phyloP scores from a whole-genome alignment of 148 eudicot genomes.

The Rhododendron henanense region DNA sequence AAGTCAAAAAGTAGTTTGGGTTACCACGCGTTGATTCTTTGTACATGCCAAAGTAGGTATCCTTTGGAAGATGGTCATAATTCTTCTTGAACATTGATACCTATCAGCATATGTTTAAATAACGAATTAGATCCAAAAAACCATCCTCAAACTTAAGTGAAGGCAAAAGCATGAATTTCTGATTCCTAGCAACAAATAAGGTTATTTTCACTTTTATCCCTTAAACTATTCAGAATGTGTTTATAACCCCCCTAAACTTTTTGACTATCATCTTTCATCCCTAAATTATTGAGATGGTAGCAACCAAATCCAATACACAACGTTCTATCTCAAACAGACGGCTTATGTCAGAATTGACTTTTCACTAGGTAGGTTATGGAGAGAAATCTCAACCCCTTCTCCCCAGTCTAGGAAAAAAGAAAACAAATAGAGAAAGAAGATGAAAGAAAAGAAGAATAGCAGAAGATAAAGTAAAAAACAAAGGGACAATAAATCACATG shows the following conservation, averaged over 20 bases:
- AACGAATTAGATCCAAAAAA: background rate
- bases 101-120: conserved; percentile 28
- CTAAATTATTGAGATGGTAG: background rate
- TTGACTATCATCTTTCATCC: background rate
- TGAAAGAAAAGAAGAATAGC: background rate
- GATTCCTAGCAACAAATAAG: background rate
- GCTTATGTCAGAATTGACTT: background rate
- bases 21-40: conserved; percentile 85
- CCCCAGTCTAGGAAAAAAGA: background rate
- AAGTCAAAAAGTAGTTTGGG: conserved; percentile 75
- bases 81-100: conserved; percentile 92
- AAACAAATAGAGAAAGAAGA: background rate
- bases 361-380: background rate
- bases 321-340: background rate
- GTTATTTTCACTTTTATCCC: background rate
- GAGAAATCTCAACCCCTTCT: background rate
- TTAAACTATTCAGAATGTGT: background rate
- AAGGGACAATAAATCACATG: background rate
- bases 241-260: background rate
- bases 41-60: conserved; percentile 84
- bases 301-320: background rate
- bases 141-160: background rate
- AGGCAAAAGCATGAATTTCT: background rate
- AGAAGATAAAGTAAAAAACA: background rate
- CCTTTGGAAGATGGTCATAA: conserved; percentile 85